phyloP scores from a whole-genome alignment of 2,329 filamentous ascomycete species.

The Aspergillus persii region DNA sequence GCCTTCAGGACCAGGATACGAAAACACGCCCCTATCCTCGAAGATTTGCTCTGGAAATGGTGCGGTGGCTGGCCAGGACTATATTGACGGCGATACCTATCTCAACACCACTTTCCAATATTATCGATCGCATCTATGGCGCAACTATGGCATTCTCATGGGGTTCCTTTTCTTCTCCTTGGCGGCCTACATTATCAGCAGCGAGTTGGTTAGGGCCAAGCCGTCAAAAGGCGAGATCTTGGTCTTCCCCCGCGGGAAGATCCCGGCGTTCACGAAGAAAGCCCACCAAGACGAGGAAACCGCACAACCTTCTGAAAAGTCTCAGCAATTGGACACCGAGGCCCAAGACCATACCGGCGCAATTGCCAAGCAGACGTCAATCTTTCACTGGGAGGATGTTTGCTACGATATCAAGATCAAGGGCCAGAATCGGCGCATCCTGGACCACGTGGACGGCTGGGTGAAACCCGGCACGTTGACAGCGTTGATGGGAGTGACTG shows the following conservation, averaged over 20 bases:
- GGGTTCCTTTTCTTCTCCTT: conserved; percentile 62
- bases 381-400: conserved; percentile 82
- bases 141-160: conserved; percentile 66
- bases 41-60: conserved; percentile 60
- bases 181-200: conserved; percentile 58
- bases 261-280: conserved; percentile 46
- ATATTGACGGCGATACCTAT: conserved; percentile 60
- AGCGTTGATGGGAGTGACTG: conserved; percentile 84
- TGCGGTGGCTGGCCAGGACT: conserved; percentile 51
- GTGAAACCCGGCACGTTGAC: conserved; percentile 88
- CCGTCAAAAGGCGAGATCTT: conserved; percentile 73
- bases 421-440: conserved; percentile 66
- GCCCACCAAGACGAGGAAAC: conserved; percentile 22
- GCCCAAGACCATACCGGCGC: conserved; percentile 67
- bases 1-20: conserved; percentile 45
- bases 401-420: conserved; percentile 82
- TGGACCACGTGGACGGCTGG: conserved; percentile 86
- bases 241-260: conserved; percentile 68
- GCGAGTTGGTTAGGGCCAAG: conserved; percentile 60
- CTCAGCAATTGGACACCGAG: conserved; percentile 68
- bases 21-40: conserved; percentile 33
- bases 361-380: conserved; percentile 70
- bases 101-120: conserved; percentile 57
- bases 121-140: conserved; percentile 59
- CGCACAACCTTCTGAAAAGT: conserved; percentile 31